A percentile compares a stretch with the other conserved stretches of the same genome.
phyloP scores from a whole-genome alignment of 352 stramenopile species.

The Phytophthora capsici region DNA sequence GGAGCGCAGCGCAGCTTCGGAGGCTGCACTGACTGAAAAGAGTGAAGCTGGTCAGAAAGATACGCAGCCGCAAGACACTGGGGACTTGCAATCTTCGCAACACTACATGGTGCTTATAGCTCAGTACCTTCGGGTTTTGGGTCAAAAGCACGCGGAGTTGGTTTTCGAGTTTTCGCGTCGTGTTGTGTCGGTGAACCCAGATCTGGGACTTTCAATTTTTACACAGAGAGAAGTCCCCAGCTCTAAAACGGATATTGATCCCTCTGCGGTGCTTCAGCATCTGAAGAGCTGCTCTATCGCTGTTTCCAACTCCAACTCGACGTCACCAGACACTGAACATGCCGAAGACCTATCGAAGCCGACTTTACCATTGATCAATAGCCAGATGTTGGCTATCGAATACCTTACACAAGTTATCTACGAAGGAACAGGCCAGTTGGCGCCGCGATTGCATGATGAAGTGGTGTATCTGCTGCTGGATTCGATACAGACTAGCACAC shows the following conservation, averaged over 20 bases:
- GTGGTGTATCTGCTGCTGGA: constrained; percentile 82
- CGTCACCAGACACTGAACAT: constrained; percentile 8
- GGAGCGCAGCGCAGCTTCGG: constrained; percentile 57
- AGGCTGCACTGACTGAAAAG: constrained; percentile 13
- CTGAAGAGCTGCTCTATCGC: constrained; percentile 64
- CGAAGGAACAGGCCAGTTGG: constrained; percentile 36
- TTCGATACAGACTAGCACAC: constrained; percentile 57
- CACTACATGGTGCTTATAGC: constrained; percentile 70
- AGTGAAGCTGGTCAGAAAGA: not conserved
- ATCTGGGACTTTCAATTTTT: constrained; percentile 79
- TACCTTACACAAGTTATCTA: constrained; percentile 82
- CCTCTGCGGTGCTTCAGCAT: constrained; percentile 63
- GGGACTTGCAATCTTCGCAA: constrained; percentile 41
- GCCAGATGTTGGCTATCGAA: constrained; percentile 77
- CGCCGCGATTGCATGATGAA: constrained; percentile 75
- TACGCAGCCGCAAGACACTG: not conserved
- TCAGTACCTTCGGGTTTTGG: constrained; percentile 70
- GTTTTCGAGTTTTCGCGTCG: constrained; percentile 86
- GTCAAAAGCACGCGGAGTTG: constrained; percentile 67
- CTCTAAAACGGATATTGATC: constrained; percentile 69
- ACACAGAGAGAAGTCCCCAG: constrained; percentile 62
- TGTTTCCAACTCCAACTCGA: constrained; percentile 1
- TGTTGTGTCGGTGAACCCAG: constrained; percentile 60
- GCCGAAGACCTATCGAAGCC: constrained; percentile 20
- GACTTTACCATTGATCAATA: constrained; percentile 59